Evolutionary conservation across 805 yeast species (phyloP).

Genomic region (Yarrowia divulgata): DNA sequence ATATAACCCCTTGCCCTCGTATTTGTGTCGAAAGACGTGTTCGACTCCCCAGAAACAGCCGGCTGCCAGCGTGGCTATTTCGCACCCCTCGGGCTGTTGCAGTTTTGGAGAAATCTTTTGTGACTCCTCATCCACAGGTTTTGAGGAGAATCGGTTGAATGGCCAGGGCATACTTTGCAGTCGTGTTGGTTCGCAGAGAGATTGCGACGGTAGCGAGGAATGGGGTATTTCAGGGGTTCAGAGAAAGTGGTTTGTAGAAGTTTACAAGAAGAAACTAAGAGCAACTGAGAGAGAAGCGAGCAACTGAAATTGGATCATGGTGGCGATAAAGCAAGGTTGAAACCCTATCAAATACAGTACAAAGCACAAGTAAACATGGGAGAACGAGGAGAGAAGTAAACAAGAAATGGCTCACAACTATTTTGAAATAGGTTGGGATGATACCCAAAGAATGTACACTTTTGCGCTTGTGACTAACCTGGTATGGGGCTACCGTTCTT

Average conservation of each 20-base stretch:
- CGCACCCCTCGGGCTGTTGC: constrained; percentile 55
- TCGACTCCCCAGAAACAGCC: constrained; percentile 70
- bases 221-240: too few relatives aligned
- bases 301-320: background rate
- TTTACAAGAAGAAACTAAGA: background rate
- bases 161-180: constrained; percentile 5
- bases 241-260: background rate
- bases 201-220: background rate
- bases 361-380: background rate
- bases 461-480: too few relatives aligned
- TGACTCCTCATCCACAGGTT: constrained; percentile 11
- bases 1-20: constrained; percentile 64
- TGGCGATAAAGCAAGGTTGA: constrained; percentile 21
- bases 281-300: background rate
- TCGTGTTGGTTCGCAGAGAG: background rate
- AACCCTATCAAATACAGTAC: constrained; percentile 9
- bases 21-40: constrained; percentile 76
- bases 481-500: too few relatives aligned
- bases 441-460: background rate
- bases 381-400: background rate
- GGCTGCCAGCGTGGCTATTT: constrained; percentile 67
- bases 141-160: constrained; percentile 4
- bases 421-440: background rate
- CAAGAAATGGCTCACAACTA: background rate
- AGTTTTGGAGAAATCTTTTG: constrained; percentile 46